Conservation (phyloP, 2,329 filamentous ascomycete species). For the Apiospora phragmitis region DNA sequence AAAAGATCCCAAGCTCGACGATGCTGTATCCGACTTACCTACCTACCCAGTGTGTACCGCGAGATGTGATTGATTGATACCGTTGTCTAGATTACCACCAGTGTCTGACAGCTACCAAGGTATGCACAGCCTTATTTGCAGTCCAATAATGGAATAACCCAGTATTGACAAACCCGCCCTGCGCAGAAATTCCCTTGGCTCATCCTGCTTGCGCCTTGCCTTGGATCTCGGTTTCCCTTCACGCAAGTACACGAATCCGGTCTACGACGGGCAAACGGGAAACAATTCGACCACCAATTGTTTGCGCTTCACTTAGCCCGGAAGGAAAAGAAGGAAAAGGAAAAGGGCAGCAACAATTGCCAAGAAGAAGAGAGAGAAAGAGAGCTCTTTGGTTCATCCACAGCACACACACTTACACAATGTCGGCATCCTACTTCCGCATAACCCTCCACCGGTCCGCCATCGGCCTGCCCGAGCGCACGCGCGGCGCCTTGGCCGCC, state of each 20-base stretch:
- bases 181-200: background rate
- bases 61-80: background rate
- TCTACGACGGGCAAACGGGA: background rate
- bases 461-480: constrained; percentile 83
- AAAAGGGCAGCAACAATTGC: background rate
- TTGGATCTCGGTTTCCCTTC: background rate
- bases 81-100: too few relatives aligned
- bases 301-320: background rate
- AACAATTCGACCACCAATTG: background rate
- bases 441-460: constrained; percentile 87
- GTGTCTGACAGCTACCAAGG: background rate
- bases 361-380: background rate
- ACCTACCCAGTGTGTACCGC: background rate
- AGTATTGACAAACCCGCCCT: background rate
- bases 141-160: background rate
- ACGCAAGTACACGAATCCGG: background rate
- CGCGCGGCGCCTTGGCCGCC: constrained; percentile 77
- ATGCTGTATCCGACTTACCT: background rate
- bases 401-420: background rate
- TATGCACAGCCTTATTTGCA: background rate
- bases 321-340: background rate
- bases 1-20: constrained; percentile 7
- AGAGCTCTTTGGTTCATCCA: too few relatives aligned
- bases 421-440: constrained; percentile 58
- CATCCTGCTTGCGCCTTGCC: background rate